Base-by-base conservation (phyloP, 805 yeast genomes). In the Hanseniaspora pseudoguilliermondii region DNA sequence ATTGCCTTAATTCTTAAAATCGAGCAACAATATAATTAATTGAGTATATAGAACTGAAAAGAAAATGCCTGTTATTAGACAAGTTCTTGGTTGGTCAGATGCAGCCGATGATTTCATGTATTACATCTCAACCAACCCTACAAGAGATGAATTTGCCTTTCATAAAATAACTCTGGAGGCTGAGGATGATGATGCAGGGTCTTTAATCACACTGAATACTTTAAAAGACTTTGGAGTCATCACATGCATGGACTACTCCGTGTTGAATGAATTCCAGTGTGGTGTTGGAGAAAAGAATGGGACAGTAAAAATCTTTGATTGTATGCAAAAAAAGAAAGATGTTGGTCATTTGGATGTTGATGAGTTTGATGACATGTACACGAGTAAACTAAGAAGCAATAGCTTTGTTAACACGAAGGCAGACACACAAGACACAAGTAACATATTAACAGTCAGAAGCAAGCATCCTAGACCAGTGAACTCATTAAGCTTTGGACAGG, bases 271-370 rank as follows among this genome's bases (percentile, higher is more conserved):
- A 5, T 93, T 93, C 1, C 64, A 83, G 50, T 76, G 81, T 1
- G 87, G 84, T 9, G 84, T 82, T 20, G 96, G 95, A 1, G 85
- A 84, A 52, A 73, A 80, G 58, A 82, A 80, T 63, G 95, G 96
- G 0, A 71, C 71, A 20, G 76, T 85, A 1, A 73, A 79, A 48
- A 63, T 86, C 0, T 80, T 85, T 60, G 84, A 87, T 65, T 74
- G 86, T 18, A 69, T 74, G 25, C 48, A 44, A 11, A 43, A 48
- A 6, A 67, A 36, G 58, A 44, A 51, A 29, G 49, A 43, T 20
- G 18, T 36, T 7, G 25, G 48, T 5, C 36, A 43, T 13, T 18
- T 51, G 29, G 39, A 51, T 35, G 38, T 51, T 44, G 55, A 51
- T 27, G 55, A 51, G 29, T 44, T 51, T 20, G 55, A 51, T 27